Base-by-base conservation (phyloP, 2,329 filamentous ascomycete genomes). In the Aspergillus texensis region DNA sequence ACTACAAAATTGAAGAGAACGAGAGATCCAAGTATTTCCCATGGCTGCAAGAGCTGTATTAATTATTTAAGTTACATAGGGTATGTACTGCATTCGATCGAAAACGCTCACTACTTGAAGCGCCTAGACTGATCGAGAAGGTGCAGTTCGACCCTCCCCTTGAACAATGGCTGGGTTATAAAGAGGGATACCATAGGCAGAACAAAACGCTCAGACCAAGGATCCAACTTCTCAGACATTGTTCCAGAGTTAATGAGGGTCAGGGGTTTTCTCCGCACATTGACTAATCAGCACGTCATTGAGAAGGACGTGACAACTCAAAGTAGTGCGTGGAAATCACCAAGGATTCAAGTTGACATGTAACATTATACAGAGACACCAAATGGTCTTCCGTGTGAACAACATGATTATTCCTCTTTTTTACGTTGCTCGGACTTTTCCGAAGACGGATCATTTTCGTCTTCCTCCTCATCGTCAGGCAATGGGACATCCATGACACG, bases 251-350 rank as follows among this genome's bases (percentile, higher is more conserved):
- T 78, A 72, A 67, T 36, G 70, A 77, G 73, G 70, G 70, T 66
- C 70, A 71, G 59, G 70, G 71, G 85, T 71, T 69, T 86, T 97
- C 85, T 97, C 84, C 92, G 93, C 93, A 96, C 91, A 89, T 88
- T 91, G 93, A 97, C 93, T 95, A 89, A 94, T 95, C 89, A 90
- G 89, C 92, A 93, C 88, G 87, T 88, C 89, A 94, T 86, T 86
- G 91, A 85, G 86, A 84, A 48, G 45, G 83, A 84, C 86, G 86
- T 93, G 92, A 87, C 92, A 96, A 95, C 93, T 97, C 91, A 97
- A 96, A 90, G 91, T 91, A 90, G 91, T 94, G 93, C 93, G 91
- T 55, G 30, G 21, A 36, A 43, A 21, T 60, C 24, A 30, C 32
- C 12, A 19, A 11, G 39, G 14, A 10, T 28, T 9, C 6, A 32